Conservation (phyloP, 306 rosid genomes). For the Bauhinia variegata region DNA sequence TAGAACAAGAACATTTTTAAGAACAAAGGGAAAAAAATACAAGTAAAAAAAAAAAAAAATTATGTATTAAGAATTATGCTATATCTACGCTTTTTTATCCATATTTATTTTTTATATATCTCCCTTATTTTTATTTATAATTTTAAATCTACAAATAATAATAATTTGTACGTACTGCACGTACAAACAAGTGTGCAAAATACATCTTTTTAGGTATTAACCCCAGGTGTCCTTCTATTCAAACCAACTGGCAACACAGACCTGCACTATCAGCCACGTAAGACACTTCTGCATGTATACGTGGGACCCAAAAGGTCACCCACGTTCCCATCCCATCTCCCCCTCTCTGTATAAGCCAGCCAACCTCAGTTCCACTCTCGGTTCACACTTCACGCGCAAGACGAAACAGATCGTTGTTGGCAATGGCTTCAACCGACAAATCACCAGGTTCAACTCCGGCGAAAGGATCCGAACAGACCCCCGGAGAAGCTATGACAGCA, state of each 20-base stretch:
- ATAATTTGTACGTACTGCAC: too few relatives aligned
- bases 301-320: conserved; percentile 32
- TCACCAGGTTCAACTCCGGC: conserved; percentile 35
- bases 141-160: too few relatives aligned
- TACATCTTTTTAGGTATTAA: too few relatives aligned
- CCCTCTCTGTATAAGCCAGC: background rate
- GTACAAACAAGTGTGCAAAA: too few relatives aligned
- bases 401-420: background rate
- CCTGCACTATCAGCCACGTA: conserved; percentile 39
- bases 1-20: too few relatives aligned
- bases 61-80: too few relatives aligned
- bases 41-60: too few relatives aligned
- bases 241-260: conserved; percentile 32
- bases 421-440: conserved; percentile 56
- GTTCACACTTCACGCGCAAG: background rate
- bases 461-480: conserved; percentile 31
- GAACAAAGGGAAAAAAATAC: too few relatives aligned
- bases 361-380: background rate
- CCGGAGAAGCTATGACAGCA: conserved; percentile 52
- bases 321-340: conserved; percentile 28
- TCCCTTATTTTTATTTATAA: too few relatives aligned
- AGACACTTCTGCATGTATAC: conserved; percentile 36
- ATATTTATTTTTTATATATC: too few relatives aligned
- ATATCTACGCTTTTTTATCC: background rate
- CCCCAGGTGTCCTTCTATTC: background rate